These are phyloP conservation scores for Corinectria fuckeliana DNA, from an alignment of 2,329 filamentous ascomycete genomes.

Conservation along the genomic window DNA sequence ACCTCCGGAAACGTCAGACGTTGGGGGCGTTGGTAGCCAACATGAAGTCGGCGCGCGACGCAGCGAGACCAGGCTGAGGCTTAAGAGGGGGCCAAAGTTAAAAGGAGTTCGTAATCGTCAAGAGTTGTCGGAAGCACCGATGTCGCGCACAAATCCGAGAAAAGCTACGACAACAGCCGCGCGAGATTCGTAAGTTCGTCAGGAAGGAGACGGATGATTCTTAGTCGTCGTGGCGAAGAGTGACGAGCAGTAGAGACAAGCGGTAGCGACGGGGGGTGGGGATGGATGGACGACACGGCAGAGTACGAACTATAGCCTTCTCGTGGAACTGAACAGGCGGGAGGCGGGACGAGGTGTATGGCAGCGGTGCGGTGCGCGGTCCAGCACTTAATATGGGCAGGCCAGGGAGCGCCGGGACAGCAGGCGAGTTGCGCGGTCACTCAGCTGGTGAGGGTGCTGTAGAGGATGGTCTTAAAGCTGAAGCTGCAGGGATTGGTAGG, in stretches of 20 bases:
- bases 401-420: slow-evolving; percentile 10
- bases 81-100: slow-evolving; percentile 10
- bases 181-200: background rate
- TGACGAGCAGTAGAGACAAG: slow-evolving; percentile 4
- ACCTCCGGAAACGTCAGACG: slow-evolving; percentile 32
- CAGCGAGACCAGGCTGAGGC: slow-evolving; percentile 9
- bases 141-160: slow-evolving; percentile 1
- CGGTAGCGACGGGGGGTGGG: background rate
- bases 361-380: slow-evolving; percentile 15
- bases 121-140: background rate
- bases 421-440: slow-evolving; percentile 1
- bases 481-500: slow-evolving; percentile 34
- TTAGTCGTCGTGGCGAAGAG: slow-evolving; percentile 18
- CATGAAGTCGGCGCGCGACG: slow-evolving; percentile 41
- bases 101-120: slow-evolving; percentile 15
- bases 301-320: slow-evolving; percentile 11
- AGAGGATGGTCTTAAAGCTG: slow-evolving; percentile 34
- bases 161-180: slow-evolving; percentile 11
- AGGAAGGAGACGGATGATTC: background rate
- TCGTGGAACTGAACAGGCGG: slow-evolving; percentile 16
- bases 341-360: slow-evolving; percentile 19
- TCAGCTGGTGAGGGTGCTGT: slow-evolving; percentile 18
- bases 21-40: slow-evolving; percentile 29
- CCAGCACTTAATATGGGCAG: slow-evolving; percentile 24
- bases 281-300: slow-evolving; percentile 14